phyloP scores from a whole-genome alignment of 345 rosid species.

The Excoecaria agallocha region DNA sequence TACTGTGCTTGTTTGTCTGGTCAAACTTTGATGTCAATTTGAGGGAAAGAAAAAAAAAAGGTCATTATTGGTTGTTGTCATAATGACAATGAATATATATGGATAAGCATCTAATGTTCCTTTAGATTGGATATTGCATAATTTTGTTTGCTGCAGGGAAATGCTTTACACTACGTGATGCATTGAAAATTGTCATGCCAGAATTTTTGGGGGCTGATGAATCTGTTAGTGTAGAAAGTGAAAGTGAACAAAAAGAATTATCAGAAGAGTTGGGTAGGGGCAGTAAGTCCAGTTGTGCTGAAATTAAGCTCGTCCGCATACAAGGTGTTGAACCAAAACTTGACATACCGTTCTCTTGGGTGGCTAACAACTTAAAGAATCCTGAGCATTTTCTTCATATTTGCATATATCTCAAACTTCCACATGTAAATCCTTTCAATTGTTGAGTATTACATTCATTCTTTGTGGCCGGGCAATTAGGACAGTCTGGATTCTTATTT shows the following conservation, averaged over 20 bases:
- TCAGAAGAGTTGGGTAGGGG: constrained; percentile 30
- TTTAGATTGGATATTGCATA: not conserved
- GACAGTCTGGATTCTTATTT: not conserved
- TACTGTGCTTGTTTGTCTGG: not conserved
- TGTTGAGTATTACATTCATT: not conserved
- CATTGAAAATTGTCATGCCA: constrained; percentile 61
- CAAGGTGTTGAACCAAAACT: constrained; percentile 81
- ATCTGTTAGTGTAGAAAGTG: constrained; percentile 27
- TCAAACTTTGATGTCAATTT: not conserved
- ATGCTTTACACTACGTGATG: constrained; percentile 61
- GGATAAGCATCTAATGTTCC: not conserved
- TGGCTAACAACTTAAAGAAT: constrained; percentile 73
- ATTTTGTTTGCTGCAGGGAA: constrained; percentile 46
- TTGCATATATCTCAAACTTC: constrained; percentile 50
- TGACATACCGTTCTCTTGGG: constrained; percentile 90
- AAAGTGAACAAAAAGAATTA: constrained; percentile 26
- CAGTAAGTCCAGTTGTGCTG: constrained; percentile 22
- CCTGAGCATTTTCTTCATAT: constrained; percentile 85
- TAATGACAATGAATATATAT: too few species aligned
- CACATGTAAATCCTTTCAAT: constrained; percentile 20
- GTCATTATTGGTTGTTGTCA: too few species aligned
- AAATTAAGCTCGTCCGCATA: constrained; percentile 68
- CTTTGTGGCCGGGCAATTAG: not conserved
- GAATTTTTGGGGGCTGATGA: constrained; percentile 37
- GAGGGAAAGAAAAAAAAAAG: too few species aligned